Evolutionary conservation across 2,329 filamentous ascomycete species (phyloP).

Genomic region (Pseudopithomyces maydicus): DNA sequence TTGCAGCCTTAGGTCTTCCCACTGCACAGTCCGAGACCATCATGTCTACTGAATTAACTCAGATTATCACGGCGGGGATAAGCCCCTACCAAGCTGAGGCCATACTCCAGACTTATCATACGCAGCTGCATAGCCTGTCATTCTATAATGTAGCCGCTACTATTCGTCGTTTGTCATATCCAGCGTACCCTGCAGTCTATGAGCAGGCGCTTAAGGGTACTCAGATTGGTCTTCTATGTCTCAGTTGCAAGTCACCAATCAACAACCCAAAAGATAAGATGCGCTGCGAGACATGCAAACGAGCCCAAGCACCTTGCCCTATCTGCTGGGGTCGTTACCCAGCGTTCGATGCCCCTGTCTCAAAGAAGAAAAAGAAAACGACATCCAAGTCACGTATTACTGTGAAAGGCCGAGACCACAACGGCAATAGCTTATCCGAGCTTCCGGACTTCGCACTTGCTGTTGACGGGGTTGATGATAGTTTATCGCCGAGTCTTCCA

Average conservation of each 20-base stretch:
- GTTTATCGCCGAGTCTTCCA: constrained; percentile 27
- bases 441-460: constrained; percentile 16
- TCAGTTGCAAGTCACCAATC: constrained; percentile 61
- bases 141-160: constrained; percentile 60
- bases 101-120: constrained; percentile 63
- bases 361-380: constrained; percentile 38
- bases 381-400: constrained; percentile 30
- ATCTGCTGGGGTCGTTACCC: constrained; percentile 52
- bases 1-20: constrained; percentile 43
- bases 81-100: constrained; percentile 59
- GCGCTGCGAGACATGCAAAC: constrained; percentile 57
- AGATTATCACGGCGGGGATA: constrained; percentile 50
- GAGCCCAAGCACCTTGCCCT: constrained; percentile 49
- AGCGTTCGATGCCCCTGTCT: constrained; percentile 43
- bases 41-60: constrained; percentile 46
- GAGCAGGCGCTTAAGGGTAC: constrained; percentile 62
- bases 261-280: constrained; percentile 57
- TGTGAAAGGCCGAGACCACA: constrained; percentile 28
- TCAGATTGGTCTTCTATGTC: constrained; percentile 60
- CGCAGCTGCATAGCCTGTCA: constrained; percentile 54
- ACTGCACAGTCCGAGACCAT: constrained; percentile 48
- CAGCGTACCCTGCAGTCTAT: constrained; percentile 61
- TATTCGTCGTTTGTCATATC: constrained; percentile 61
- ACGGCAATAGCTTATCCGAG: constrained; percentile 32
- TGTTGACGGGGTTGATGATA: constrained; percentile 18